A percentile compares a stretch with the other conserved stretches of the same genome.
These are phyloP conservation scores for Boletus pseudo-olivaceus DNA, from an alignment of 768 basidiomycete genomes.

Conservation along the genomic window DNA sequence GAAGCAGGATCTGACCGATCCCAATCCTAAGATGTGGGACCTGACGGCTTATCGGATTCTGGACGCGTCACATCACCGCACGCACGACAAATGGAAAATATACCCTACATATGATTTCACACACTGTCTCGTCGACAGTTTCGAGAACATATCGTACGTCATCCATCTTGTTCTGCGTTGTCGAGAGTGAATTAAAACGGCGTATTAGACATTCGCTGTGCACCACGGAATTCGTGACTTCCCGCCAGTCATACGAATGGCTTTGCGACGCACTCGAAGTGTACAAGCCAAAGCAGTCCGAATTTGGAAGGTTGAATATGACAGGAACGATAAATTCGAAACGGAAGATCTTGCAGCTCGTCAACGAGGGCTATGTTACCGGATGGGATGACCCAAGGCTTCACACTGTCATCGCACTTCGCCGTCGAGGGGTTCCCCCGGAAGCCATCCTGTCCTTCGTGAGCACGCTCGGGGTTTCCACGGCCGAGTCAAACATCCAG, in stretches of 20 bases:
- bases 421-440: constrained; percentile 94
- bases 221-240: constrained; percentile 92
- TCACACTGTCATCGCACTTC: constrained; percentile 93
- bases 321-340: constrained; percentile 97
- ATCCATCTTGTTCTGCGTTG: background rate
- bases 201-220: constrained; percentile 85
- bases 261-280: constrained; percentile 96
- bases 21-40: constrained; percentile 99
- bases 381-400: constrained; percentile 99
- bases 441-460: constrained; percentile 94
- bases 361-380: constrained; percentile 75
- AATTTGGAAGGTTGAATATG: constrained; percentile 89
- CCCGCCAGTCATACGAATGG: constrained; percentile 98
- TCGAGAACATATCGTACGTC: constrained; percentile 97
- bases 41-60: constrained; percentile 94
- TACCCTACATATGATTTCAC: constrained; percentile 99
- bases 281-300: constrained; percentile 96
- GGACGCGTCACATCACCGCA: constrained; percentile 88
- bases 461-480: constrained; percentile 91
- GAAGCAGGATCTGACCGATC: constrained; percentile 92
- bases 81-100: constrained; percentile 90
- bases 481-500: constrained; percentile 78
- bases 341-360: constrained; percentile 87
- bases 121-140: constrained; percentile 96
- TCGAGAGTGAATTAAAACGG: background rate